Percentiles rank a stretch among this genome's conserved stretches.
phyloP scores from a whole-genome alignment of 2,329 filamentous ascomycete genomes.

The Aspergillus fructus region DNA sequence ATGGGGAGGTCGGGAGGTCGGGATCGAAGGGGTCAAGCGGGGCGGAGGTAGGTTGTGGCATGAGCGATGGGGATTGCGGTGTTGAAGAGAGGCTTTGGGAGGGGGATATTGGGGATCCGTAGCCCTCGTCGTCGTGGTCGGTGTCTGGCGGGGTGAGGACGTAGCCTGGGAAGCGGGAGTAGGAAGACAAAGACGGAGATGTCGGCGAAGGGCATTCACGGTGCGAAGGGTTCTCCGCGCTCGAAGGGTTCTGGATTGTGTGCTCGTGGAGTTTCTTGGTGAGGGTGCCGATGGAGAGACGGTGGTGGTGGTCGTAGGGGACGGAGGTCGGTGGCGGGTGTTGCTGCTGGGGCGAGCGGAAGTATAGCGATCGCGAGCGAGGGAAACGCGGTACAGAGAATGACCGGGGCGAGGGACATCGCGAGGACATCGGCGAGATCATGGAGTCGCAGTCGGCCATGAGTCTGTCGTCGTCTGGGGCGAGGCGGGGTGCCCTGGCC shows the following conservation, averaged over 20 bases:
- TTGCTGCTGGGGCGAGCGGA: constrained; percentile 33
- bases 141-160: constrained; percentile 40
- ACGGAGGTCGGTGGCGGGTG: constrained; percentile 32
- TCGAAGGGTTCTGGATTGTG: constrained; percentile 30
- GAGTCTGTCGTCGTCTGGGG: constrained; percentile 34
- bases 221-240: constrained; percentile 16
- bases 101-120: constrained; percentile 57
- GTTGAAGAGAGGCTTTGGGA: constrained; percentile 36
- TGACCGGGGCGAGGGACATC: constrained; percentile 42
- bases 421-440: constrained; percentile 43
- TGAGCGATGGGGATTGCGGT: constrained; percentile 28
- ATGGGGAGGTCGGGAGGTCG: background rate
- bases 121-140: constrained; percentile 38
- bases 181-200: constrained; percentile 14
- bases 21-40: constrained; percentile 22
- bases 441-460: constrained; percentile 39
- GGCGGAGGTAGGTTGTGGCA: constrained; percentile 32
- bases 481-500: constrained; percentile 25
- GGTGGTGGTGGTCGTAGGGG: constrained; percentile 39
- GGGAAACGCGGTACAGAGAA: constrained; percentile 29
- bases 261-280: constrained; percentile 44
- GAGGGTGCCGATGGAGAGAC: constrained; percentile 41
- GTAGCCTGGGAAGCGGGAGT: constrained; percentile 23
- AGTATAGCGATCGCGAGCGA: constrained; percentile 34
- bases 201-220: constrained; percentile 22